Evolutionary conservation across 2,329 filamentous ascomycete genomes (phyloP).

Genomic region (Neonectria hederae): DNA sequence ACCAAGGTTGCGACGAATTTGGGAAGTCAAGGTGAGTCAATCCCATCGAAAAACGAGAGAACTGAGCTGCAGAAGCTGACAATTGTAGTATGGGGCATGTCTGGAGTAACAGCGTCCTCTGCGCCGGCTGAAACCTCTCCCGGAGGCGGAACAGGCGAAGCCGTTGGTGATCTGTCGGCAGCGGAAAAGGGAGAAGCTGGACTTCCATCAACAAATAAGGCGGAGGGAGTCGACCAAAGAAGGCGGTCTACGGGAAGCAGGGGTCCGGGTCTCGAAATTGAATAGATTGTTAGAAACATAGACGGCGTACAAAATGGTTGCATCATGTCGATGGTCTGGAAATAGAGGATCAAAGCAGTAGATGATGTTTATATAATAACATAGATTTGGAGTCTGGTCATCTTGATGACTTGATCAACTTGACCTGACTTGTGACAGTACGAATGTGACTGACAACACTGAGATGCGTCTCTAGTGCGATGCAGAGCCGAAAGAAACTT

Average conservation of each 20-base stretch:
- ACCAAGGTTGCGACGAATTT: conserved; percentile 37
- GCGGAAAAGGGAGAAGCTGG: conserved; percentile 25
- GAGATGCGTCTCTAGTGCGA: background rate
- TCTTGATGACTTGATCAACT: background rate
- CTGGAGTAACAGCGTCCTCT: conserved; percentile 34
- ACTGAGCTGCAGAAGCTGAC: background rate
- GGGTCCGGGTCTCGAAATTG: background rate
- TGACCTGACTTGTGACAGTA: no score
- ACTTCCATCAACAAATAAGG: background rate
- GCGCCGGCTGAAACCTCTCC: conserved; percentile 11
- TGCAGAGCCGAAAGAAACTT: background rate
- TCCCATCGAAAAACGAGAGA: no score
- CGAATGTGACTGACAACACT: background rate
- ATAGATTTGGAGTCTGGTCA: background rate
- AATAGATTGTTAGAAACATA: background rate
- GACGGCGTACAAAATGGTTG: background rate
- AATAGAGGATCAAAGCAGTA: background rate
- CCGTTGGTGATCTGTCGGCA: conserved; percentile 9
- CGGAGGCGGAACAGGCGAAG: background rate
- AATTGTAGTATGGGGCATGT: conserved; percentile 33
- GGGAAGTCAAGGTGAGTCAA: conserved; percentile 29
- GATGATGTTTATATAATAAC: background rate
- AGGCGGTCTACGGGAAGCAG: background rate
- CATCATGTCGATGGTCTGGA: background rate
- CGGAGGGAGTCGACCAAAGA: background rate